Base-by-base conservation (phyloP, 2,329 filamentous ascomycete species). In the Neonectria magnoliae region DNA sequence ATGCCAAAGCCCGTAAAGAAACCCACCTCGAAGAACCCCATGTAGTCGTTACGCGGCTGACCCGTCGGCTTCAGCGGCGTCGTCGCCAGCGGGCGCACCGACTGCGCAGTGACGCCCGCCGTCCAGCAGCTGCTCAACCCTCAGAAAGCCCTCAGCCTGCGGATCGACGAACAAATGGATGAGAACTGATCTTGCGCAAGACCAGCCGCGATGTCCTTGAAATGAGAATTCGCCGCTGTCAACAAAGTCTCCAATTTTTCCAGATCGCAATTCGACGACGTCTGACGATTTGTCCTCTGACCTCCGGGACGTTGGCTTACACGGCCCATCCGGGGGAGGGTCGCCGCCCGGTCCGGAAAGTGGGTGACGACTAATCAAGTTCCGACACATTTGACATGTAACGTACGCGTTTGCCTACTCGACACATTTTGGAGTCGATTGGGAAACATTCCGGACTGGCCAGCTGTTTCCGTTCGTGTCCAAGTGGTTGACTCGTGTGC, bases 301-400 rank as follows among this genome's bases (percentile, higher is more conserved):
- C 42, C 7, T 27, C 33, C 13, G 22, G 7, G 22, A 4, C 13
- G 11, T 58, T 33, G 9, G 3, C 33, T 22, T 22, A 45, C 25
- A 22, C 27, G 11, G 14, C 18, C 25, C 25, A 33, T 20, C 47
- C 47, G 25, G 47, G 42, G 16, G 42, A 20, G 31, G 55, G 55
- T 13, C 33, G 54, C 54, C 44, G 55, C 55, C 45, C 54, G 60
- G 60, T 22, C 52, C 60, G 60, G 60, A 62, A 62, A 62, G 60
- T 62, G 60, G 60, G 54, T 54, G 60, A 57, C 44, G 33, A n/a
- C 33, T 9, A 36, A 44, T 56, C 53, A 25, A 20, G 53, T 56
- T 56, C 53, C 53, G 25, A 22, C n/a, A 41, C 4, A 27, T 25
- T 25, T 41, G 20, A 14, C 3, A 18, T 31, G 27, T n/a, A 20